Base-by-base conservation (phyloP, 1,284 basidiomycete genomes). In the Tilletia horrida region DNA sequence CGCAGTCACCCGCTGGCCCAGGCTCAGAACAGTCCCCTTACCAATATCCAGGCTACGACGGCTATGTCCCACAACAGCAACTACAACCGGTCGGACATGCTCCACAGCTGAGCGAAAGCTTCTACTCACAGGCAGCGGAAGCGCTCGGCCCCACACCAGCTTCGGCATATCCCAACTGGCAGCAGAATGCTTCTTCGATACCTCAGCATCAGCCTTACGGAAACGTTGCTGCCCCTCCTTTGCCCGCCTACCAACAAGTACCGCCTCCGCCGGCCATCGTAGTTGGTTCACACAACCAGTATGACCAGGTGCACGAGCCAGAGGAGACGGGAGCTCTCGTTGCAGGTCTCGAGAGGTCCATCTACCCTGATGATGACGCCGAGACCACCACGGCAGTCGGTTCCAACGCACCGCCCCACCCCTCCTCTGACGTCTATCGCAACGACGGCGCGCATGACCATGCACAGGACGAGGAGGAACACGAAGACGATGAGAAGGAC, bases 121-220 rank as follows among this genome's bases (percentile, higher is more conserved):
- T 79, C 65, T 79, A 77, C 65, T 50, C 63, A 40, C 73, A 79
- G 63, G 76, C 77, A 3, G 77, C 77, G 0, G 65, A 67, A n/a
- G 77, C 74, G 1, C 69, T 76, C 23, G 66, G 55, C 16, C 25
- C 63, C 21, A 48, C 21, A 29, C 63, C 52, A 29, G n/a, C 52
- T 27, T 8, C 18, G 11, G 7, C 47, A 48, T 43, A 44, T 65
- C 42, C 35, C 63, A 8, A 43, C 43, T 23, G 48, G 48, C 68
- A 40, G 23, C 62, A 44, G 14, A 23, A 18, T 45, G 8, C 29
- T 64, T 23, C 50, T 23, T 31, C 55, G 55, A 59, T 25, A 23
- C n/a, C 16, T 35, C 35, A 29, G 29, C 55, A 59, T 7, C 14
- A 18, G 9, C 55, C 8, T 7, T 31, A 48, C 45, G 45, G 18